Evolutionary conservation across 306 rosid species (phyloP), one percentile per base, ranked within the genome.

Genomic region (Cyamopsis tetragonoloba): DNA sequence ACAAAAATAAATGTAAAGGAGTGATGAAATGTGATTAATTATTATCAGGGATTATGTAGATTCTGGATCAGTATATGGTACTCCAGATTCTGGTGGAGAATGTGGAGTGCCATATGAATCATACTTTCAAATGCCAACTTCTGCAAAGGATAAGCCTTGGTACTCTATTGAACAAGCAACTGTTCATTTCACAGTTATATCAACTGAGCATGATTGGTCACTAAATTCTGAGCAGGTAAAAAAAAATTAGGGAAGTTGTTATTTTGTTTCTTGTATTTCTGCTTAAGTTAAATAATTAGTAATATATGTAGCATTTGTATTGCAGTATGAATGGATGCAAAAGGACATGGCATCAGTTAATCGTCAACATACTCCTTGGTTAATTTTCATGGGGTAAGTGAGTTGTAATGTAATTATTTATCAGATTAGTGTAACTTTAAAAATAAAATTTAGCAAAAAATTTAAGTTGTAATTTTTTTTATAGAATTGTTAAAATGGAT

Each of bases 81-180:
- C 83, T 1, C 85, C 96, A 2, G 98, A 92, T 55, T 89, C 98
- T 34, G 96, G 98, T 1, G 98, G 98, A n/a, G 96, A 92, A 82
- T 83, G 88, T 81, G 96, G 98, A 51, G 91, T 92, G 31, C 84
- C 98, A 11, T 92, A 92, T 15, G 96, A 92, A 72, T 80, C 93
- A 42, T 89, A 89, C 53, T 89, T 87, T 78, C 88, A 77, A 19
- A 92, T 92, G 98, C 98, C 98, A 69, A 84, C 73, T 34, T 3
- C 46, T 19, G 89, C 62, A 53, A 86, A 84, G 79, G 98, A 92
- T 73, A 80, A 87, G 57, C 98, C 98, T 71, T 92, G 96, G 96
- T 89, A 87, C 77, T 89, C 96, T 15, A 86, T 87, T 64, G 96
- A 92, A 66, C 86, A 89, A 71, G 96, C 37, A 63, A 84, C 89